Conservation (phyloP, 2,329 filamentous ascomycete genomes). For the Alternaria triticimaculans region DNA sequence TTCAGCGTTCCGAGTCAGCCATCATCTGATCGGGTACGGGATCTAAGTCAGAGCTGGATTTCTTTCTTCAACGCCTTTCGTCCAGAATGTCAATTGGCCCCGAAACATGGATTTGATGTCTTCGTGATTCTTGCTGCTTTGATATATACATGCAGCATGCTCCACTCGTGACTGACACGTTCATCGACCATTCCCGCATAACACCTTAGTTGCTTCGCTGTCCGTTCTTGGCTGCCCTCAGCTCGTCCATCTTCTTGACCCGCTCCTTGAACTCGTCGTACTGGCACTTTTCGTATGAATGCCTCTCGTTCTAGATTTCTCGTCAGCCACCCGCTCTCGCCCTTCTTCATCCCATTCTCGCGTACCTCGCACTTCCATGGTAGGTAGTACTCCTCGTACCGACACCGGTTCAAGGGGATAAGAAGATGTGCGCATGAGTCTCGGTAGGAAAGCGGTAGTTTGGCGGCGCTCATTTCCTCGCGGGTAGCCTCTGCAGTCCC, state of each 20-base stretch:
- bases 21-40: no score
- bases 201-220: slow-evolving; percentile 83
- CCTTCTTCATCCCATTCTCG: background rate
- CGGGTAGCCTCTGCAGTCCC: slow-evolving; percentile 72
- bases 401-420: slow-evolving; percentile 95
- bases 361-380: slow-evolving; percentile 98
- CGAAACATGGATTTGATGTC: background rate
- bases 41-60: background rate
- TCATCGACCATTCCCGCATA: no score
- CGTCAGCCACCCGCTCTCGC: slow-evolving; percentile 20
- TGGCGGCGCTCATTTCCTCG: slow-evolving; percentile 92
- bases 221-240: slow-evolving; percentile 83
- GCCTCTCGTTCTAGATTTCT: slow-evolving; percentile 79
- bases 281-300: slow-evolving; percentile 99
- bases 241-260: slow-evolving; percentile 97
- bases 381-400: slow-evolving; percentile 87
- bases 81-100: background rate
- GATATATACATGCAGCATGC: slow-evolving; percentile 45
- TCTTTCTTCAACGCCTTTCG: background rate
- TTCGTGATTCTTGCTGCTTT: slow-evolving; percentile 23
- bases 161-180: background rate
- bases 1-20: background rate
- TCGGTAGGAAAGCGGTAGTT: slow-evolving; percentile 86
- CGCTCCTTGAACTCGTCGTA: slow-evolving; percentile 99
- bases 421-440: slow-evolving; percentile 95